Evolutionary conservation across 2,329 filamentous ascomycete genomes (phyloP).

Genomic region (Botrytis sinoallii): DNA sequence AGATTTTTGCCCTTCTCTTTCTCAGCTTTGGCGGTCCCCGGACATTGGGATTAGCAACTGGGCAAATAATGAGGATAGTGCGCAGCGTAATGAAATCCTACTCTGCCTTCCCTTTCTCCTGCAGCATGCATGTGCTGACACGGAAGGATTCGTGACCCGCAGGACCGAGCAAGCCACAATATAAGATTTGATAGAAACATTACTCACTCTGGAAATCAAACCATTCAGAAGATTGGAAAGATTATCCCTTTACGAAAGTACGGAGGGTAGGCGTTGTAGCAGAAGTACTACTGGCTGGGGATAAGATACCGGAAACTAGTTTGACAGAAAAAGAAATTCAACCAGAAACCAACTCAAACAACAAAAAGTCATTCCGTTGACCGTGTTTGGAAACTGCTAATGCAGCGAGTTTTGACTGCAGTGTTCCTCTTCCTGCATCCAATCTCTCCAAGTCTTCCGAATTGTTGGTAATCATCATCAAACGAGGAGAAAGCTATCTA

Average conservation of each 20-base stretch:
- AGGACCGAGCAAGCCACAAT: constrained; percentile 22
- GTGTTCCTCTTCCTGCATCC: constrained; percentile 1
- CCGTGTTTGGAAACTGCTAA: not conserved
- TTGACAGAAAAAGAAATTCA: not conserved
- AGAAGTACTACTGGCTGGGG: not conserved
- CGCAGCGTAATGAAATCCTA: constrained; percentile 9
- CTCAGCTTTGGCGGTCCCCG: constrained; percentile 10
- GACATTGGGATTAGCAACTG: not conserved
- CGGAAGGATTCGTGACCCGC: constrained; percentile 20
- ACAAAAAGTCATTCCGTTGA: not conserved
- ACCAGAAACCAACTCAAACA: not conserved
- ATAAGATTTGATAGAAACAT: constrained; percentile 18
- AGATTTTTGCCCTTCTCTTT: constrained; percentile 5
- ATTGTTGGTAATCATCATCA: constrained; percentile 11
- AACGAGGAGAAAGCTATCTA: not conserved
- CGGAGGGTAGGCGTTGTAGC: not conserved
- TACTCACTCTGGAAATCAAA: constrained; percentile 7
- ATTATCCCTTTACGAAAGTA: not conserved
- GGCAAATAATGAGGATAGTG: not conserved
- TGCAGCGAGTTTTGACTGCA: not conserved
- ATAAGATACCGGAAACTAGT: not conserved
- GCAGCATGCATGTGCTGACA: constrained; percentile 22
- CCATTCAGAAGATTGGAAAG: not conserved
- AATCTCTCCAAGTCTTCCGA: constrained; percentile 9
- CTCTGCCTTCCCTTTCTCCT: constrained; percentile 14